Percentiles rank a stretch among this genome's conserved stretches.
Evolutionary conservation across 305 asterid genomes (phyloP).

Genomic region (Plantago coronopus): DNA sequence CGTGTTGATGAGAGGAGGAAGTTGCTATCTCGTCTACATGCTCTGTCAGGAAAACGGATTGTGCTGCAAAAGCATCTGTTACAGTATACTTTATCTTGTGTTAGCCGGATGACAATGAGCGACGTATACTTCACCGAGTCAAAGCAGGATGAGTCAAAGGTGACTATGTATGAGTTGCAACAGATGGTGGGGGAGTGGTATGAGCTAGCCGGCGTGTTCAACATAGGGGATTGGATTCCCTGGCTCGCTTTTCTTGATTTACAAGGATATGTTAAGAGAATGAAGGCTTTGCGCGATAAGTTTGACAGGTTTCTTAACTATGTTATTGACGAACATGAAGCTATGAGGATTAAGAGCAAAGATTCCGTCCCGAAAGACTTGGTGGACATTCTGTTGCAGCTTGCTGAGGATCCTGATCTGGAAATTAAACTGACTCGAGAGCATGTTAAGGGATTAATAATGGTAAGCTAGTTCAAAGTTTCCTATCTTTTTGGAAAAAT

Average conservation of each 20-base stretch:
- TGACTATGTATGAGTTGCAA: conserved; percentile 14
- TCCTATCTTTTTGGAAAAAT: no score
- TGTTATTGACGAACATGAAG: conserved; percentile 41
- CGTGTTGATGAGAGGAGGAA: conserved; percentile 31
- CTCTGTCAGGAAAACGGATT: conserved; percentile 21
- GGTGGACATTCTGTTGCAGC: conserved; percentile 27
- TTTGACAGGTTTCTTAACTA: conserved; percentile 23
- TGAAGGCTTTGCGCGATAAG: conserved; percentile 27
- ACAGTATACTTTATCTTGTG: conserved; percentile 17
- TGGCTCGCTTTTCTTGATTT: conserved; percentile 39
- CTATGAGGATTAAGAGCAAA: conserved; percentile 16
- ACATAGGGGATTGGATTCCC: conserved; percentile 42
- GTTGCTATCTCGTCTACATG: conserved; percentile 17
- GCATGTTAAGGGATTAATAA: conserved; percentile 29
- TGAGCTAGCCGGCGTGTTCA: conserved; percentile 22
- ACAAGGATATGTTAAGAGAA: conserved; percentile 35
- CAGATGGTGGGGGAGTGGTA: conserved; percentile 31
- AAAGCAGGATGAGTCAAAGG: not conserved
- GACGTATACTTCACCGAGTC: conserved; percentile 30
- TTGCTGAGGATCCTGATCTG: conserved; percentile 28
- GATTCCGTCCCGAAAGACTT: conserved; percentile 23
- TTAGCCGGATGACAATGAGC: conserved; percentile 27
- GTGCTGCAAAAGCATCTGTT: conserved; percentile 22
- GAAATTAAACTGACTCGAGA: conserved; percentile 33
- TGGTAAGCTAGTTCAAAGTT: conserved; percentile 5